These are phyloP conservation scores for Orbilia oligospora DNA, from an alignment of 2,329 filamentous ascomycete species.

Conservation along the genomic window DNA sequence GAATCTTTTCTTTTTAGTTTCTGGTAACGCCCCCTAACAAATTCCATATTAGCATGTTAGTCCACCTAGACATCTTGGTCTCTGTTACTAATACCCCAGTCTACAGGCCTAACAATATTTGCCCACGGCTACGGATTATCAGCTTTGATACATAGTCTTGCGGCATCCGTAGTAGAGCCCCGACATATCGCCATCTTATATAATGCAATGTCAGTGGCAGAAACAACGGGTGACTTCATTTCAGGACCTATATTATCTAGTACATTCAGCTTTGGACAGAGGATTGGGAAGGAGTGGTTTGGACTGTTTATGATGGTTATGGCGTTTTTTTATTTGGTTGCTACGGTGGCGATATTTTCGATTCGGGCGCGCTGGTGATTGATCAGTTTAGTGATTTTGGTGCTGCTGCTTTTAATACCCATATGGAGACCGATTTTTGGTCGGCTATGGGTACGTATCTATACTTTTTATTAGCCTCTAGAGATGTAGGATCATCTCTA, in stretches of 20 bases:
- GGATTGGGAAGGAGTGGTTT: background rate
- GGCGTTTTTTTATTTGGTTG: constrained; percentile 5
- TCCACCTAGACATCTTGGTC: too few relatives aligned
- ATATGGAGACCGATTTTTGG: too few relatives aligned
- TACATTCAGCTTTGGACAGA: constrained; percentile 6
- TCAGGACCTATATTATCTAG: background rate
- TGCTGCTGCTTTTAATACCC: background rate
- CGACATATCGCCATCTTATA: background rate
- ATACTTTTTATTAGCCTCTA: too few relatives aligned
- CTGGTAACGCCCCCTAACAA: background rate
- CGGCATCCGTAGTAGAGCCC: background rate
- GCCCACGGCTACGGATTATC: constrained; percentile 2
- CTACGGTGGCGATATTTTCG: background rate
- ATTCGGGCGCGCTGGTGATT: background rate
- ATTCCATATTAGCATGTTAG: too few relatives aligned
- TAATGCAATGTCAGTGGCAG: background rate
- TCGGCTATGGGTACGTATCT: too few relatives aligned
- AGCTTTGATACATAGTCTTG: background rate
- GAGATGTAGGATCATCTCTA: too few relatives aligned
- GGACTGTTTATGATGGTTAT: constrained; percentile 8
- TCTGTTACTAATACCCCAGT: background rate
- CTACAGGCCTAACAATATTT: constrained; percentile 1
- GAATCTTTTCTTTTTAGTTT: background rate
- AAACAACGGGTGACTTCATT: background rate
- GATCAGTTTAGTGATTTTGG: background rate